Conservation (phyloP, 176 grass and related monocot species). For the Eragrostis nindensis region DNA sequence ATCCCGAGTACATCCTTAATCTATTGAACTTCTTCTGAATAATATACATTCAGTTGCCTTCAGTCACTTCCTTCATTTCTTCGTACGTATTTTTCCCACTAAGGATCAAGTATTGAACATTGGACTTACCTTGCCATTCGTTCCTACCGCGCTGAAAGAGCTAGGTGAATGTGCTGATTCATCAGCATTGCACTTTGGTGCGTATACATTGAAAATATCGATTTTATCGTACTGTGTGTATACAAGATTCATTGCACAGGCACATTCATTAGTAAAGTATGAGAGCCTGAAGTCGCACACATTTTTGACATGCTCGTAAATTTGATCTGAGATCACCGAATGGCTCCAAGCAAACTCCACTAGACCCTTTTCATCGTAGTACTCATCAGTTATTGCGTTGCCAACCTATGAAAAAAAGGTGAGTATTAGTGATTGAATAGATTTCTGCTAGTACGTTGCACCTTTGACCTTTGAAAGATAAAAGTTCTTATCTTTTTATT, state of each 20-base stretch:
- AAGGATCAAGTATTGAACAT: no score
- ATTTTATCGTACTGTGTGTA: conserved; percentile 60
- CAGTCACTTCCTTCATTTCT: no score
- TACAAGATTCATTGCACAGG: conserved; percentile 51
- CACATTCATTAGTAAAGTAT: conserved; percentile 48
- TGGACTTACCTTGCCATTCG: no score
- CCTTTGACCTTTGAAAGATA: no score
- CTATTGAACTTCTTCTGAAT: no score
- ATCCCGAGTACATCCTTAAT: conserved; percentile 65
- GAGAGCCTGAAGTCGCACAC: conserved; percentile 73
- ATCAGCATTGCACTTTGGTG: conserved; percentile 77
- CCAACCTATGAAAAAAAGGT: conserved; percentile 59
- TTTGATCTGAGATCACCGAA: conserved; percentile 77
- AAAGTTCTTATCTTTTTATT: no score
- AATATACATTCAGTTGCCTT: no score
- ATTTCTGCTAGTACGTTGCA: no score
- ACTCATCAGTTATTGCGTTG: conserved; percentile 70
- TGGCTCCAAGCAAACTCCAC: conserved; percentile 90
- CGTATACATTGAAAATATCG: conserved; percentile 91
- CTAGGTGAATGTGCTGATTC: conserved; percentile 39
- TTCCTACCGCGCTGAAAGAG: neutral
- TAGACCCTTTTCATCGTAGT: conserved; percentile 71
- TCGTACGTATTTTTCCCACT: no score
- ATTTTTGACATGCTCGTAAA: conserved; percentile 54
- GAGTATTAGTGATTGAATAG: no score